Base-by-base conservation (phyloP, 495 filamentous ascomycete species). In the Evernia prunastri region DNA sequence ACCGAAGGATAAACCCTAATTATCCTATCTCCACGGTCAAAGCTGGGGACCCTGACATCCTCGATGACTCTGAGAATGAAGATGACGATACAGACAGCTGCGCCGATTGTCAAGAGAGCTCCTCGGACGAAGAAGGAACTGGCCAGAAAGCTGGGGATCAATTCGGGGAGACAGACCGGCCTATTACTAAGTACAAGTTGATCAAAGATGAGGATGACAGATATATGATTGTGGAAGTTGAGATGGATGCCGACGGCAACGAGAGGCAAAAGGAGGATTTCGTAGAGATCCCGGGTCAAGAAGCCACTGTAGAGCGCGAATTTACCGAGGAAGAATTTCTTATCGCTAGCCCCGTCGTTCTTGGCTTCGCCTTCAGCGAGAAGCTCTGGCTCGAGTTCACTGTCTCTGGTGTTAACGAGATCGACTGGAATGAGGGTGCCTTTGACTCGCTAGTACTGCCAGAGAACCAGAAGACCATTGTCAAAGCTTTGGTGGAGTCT, bases 341-440 rank as follows among this genome's bases (percentile, higher is more conserved):
- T 20, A 88, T 94, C 45, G 86, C 90, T 25, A 90, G 87, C 20
- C 91, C 92, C 0, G 89, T 96, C 8, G 89, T 94, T 1, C 80
- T 94, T n/a, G 92, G 92, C 23, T 96, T 95, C 69, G 85, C 90
- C 15, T 96, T 96, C 72, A 84, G 81, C 27, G 90, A 96, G 73
- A 96, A 96, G 77, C 76, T 91, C 4, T 97, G 92, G 92, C 82
- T 96, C 0, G 90, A 96, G 74, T 94, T 96, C 69, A 87, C 86
- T 27, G 86, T 97, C 56, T 90, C 87, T 0, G 87, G 88, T 15
- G 83, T 97, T 70, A 86, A 85, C 63, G 88, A 92, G 29, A 93
- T 92, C 67, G 78, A 84, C 37, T 95, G 88, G 88, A 89, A 94
- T 70, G 85, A 87, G 54, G 80, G 83, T 23, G 90, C 91, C 7